These are phyloP conservation scores for Alternaria arbusti DNA, from an alignment of 2,329 filamentous ascomycete genomes.

Conservation along the genomic window DNA sequence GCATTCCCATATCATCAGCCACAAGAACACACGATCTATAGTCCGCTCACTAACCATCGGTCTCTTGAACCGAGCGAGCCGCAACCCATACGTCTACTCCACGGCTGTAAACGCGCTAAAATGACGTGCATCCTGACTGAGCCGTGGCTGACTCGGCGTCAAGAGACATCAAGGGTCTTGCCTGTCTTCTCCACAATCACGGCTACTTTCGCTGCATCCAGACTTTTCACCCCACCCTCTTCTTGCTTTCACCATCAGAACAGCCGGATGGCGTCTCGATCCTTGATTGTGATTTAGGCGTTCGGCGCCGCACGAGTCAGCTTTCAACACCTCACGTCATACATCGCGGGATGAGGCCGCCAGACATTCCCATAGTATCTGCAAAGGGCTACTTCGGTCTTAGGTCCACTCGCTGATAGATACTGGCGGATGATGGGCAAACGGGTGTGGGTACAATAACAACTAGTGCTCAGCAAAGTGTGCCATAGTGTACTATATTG, in stretches of 20 bases:
- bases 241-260: slow-evolving; percentile 5
- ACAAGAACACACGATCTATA: slow-evolving; percentile 10
- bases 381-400: background rate
- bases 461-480: slow-evolving; percentile 19
- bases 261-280: slow-evolving; percentile 3
- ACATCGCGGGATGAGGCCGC: background rate
- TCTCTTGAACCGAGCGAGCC: slow-evolving; percentile 22
- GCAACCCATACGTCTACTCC: slow-evolving; percentile 19
- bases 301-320: slow-evolving; percentile 12
- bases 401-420: background rate
- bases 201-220: slow-evolving; percentile 20
- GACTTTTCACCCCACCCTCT: slow-evolving; percentile 22
- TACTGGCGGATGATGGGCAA: slow-evolving; percentile 17
- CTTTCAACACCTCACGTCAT: background rate
- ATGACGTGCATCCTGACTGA: slow-evolving; percentile 31
- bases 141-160: slow-evolving; percentile 18
- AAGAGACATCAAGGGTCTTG: slow-evolving; percentile 18
- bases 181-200: slow-evolving; percentile 25
- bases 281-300: slow-evolving; percentile 6
- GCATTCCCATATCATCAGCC: slow-evolving; percentile 4
- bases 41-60: slow-evolving; percentile 18
- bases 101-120: slow-evolving; percentile 25
- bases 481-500: slow-evolving; percentile 12
- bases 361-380: background rate
- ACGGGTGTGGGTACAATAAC: slow-evolving; percentile 18